phyloP scores from a whole-genome alignment of 371 early-diverging fungal genomes.

The Batkoa obscura region DNA sequence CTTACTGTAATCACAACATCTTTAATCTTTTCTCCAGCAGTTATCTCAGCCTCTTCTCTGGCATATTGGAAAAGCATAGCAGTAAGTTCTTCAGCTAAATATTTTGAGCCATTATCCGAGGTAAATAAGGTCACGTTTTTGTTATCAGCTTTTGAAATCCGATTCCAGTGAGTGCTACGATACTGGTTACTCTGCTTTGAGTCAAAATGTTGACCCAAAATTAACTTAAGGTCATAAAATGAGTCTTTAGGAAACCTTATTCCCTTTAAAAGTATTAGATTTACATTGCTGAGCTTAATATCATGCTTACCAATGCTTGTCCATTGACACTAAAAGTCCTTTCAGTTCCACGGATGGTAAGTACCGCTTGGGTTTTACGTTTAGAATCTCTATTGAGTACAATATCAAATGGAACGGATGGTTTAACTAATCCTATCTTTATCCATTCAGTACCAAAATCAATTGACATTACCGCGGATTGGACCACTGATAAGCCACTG shows the following conservation, averaged over 20 bases:
- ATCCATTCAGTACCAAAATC: conserved; percentile 95
- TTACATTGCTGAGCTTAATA: neutral
- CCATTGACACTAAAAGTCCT: conserved; percentile 82
- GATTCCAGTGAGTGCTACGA: conserved; percentile 44
- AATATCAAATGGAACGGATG: conserved; percentile 76
- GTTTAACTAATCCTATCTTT: conserved; percentile 81
- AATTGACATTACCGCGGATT: conserved; percentile 65
- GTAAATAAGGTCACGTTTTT: conserved; percentile 43
- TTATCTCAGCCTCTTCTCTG: conserved; percentile 54
- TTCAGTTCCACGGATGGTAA: conserved; percentile 58
- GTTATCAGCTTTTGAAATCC: conserved; percentile 40
- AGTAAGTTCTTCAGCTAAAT: conserved; percentile 70
- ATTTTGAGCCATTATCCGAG: conserved; percentile 18
- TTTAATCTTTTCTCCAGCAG: conserved; percentile 52
- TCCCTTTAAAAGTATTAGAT: conserved; percentile 25
- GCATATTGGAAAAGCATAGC: conserved; percentile 87
- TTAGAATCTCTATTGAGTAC: conserved; percentile 91
- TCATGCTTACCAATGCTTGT: conserved; percentile 40
- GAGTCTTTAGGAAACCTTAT: conserved; percentile 67
- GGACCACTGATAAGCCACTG: neutral
- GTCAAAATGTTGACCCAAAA: conserved; percentile 54
- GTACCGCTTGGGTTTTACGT: conserved; percentile 71
- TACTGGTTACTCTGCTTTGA: conserved; percentile 47
- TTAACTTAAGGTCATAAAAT: conserved; percentile 57
- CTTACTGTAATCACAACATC: conserved; percentile 81